Conservation (phyloP, 164 flowering plant species). For the Sextonia rubra region DNA sequence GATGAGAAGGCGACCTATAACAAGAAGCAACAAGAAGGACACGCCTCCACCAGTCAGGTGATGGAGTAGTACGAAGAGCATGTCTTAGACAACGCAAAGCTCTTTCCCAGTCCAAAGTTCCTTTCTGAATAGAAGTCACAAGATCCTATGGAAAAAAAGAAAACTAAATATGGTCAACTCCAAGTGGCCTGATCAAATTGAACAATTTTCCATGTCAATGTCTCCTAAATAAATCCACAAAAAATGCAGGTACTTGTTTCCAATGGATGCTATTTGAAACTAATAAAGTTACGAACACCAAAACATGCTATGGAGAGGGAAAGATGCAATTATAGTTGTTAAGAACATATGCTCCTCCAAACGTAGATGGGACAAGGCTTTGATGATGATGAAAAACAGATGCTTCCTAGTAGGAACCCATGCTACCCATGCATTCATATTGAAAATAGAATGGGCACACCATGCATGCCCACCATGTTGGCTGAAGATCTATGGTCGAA, state of each 20-base stretch:
- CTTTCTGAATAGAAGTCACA: slow-evolving; percentile 72
- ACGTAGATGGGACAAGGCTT: not conserved
- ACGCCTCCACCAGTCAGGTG: slow-evolving; percentile 99
- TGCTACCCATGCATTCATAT: not conserved
- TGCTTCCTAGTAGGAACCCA: not conserved
- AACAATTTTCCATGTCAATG: not conserved
- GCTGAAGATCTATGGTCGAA: too few species aligned
- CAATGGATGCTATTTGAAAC: not conserved
- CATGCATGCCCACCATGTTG: not conserved
- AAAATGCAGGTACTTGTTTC: not conserved
- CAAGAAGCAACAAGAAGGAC: slow-evolving; percentile 87
- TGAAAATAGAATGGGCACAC: not conserved
- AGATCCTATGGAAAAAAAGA: slow-evolving; percentile 55
- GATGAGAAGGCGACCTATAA: slow-evolving; percentile 52
- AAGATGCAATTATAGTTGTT: not conserved
- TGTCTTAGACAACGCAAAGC: slow-evolving; percentile 95
- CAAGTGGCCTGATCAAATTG: not conserved
- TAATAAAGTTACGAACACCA: not conserved
- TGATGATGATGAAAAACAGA: not conserved
- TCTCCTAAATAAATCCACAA: not conserved
- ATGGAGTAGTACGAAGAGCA: slow-evolving; percentile 89
- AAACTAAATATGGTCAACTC: slow-evolving; percentile 4
- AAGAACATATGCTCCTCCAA: not conserved
- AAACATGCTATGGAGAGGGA: not conserved
- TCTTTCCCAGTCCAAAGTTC: slow-evolving; percentile 97